Percentiles rank a stretch among this genome's conserved stretches.
These are phyloP conservation scores for Penicillium sp. DNA, from an alignment of 2,329 filamentous ascomycete genomes.

Conservation along the genomic window DNA sequence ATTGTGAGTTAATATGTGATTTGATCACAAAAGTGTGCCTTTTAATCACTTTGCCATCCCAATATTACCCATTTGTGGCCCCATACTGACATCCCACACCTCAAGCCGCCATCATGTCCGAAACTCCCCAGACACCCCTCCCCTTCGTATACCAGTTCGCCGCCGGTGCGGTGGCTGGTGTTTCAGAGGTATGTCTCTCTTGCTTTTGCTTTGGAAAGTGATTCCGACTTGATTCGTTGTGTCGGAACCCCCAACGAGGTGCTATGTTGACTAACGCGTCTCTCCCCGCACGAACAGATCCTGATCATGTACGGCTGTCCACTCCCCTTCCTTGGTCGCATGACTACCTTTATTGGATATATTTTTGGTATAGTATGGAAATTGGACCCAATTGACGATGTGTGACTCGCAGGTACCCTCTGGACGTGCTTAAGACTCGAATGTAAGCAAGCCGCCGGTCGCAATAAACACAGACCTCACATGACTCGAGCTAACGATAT, in stretches of 20 bases:
- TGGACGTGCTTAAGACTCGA: slow-evolving; percentile 98
- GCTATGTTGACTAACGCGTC: slow-evolving; percentile 18
- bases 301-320: slow-evolving; percentile 28
- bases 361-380: background rate
- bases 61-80: background rate
- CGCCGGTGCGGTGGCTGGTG: slow-evolving; percentile 93
- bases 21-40: background rate
- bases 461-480: slow-evolving; percentile 10
- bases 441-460: slow-evolving; percentile 60
- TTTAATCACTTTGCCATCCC: background rate
- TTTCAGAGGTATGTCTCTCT: slow-evolving; percentile 76
- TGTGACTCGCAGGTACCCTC: slow-evolving; percentile 72
- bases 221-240: background rate
- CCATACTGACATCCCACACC: slow-evolving; percentile 8
- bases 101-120: slow-evolving; percentile 55
- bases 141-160: slow-evolving; percentile 94
- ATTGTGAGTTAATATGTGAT: slow-evolving; percentile 1
- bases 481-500: slow-evolving; percentile 6
- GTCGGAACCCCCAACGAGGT: background rate
- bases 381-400: slow-evolving; percentile 12
- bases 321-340: background rate
- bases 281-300: slow-evolving; percentile 28
- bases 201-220: background rate
- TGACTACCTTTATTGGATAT: background rate
- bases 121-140: slow-evolving; percentile 67